Conservation (phyloP, 768 basidiomycete species). For the Amanita thiersii region DNA sequence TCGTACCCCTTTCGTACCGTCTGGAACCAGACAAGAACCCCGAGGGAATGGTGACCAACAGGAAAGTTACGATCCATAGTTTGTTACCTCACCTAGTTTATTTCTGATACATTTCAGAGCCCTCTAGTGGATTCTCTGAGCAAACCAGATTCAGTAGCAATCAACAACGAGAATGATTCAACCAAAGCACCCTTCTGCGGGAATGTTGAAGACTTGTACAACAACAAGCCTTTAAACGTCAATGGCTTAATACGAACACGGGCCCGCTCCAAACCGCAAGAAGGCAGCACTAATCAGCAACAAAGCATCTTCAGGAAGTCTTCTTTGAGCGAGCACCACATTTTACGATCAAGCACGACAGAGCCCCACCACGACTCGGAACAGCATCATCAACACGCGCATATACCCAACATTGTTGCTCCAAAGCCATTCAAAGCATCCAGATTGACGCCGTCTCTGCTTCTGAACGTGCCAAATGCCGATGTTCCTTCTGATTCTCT, state of each 20-base stretch:
- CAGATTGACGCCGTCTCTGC: conserved; percentile 7
- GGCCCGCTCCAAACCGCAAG: conserved; percentile 4
- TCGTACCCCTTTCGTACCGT: conserved; percentile 15
- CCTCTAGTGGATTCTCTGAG: not conserved
- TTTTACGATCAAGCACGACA: conserved; percentile 20
- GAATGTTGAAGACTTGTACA: not conserved
- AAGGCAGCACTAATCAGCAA: conserved; percentile 12
- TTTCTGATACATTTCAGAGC: too few relatives aligned
- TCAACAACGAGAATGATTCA: not conserved
- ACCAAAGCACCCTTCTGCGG: conserved; percentile 1
- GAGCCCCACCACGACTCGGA: conserved; percentile 21
- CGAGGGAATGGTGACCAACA: conserved; percentile 7
- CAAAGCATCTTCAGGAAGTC: conserved; percentile 4
- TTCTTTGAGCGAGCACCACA: conserved; percentile 6
- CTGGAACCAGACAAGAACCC: conserved; percentile 10
- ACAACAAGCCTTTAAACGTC: conserved; percentile 3
- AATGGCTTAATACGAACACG: conserved; percentile 4
- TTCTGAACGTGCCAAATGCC: conserved; percentile 13
- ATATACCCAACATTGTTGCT: conserved; percentile 1
- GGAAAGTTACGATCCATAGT: conserved; percentile 3
- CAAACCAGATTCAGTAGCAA: not conserved
- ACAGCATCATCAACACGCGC: conserved; percentile 16
- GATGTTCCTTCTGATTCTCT: conserved; percentile 10
- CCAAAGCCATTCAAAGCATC: conserved; percentile 7
- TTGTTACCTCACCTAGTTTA: too few relatives aligned